Conservation (phyloP, 2,329 filamentous ascomycete genomes). For the Fusarium setosum region DNA sequence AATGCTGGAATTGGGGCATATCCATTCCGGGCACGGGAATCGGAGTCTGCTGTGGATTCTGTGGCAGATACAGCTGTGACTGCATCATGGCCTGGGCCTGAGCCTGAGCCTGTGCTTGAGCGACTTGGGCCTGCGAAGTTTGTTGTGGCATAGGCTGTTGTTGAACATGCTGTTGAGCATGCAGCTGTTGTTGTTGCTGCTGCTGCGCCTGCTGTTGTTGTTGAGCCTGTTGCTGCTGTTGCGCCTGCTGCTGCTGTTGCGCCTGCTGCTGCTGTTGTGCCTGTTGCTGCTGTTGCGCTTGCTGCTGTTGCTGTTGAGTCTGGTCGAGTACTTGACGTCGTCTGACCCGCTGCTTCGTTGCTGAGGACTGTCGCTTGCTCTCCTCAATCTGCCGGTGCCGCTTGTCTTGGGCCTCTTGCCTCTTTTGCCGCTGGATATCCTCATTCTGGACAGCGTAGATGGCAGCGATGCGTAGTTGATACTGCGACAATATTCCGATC, state of each 20-base stretch:
- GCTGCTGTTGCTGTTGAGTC: slow-evolving; percentile 41
- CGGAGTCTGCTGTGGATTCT: slow-evolving; percentile 38
- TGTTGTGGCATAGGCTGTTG: slow-evolving; percentile 41
- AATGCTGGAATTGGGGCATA: slow-evolving; percentile 45
- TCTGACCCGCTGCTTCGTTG: slow-evolving; percentile 40
- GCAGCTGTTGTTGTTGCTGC: slow-evolving; percentile 34
- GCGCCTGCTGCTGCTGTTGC: slow-evolving; percentile 36
- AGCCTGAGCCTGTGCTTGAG: slow-evolving; percentile 37
- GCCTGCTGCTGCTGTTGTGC: slow-evolving; percentile 37
- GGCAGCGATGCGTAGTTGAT: slow-evolving; percentile 56
- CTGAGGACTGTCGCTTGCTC: slow-evolving; percentile 39
- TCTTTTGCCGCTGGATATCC: slow-evolving; percentile 53
- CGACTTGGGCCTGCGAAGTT: slow-evolving; percentile 38
- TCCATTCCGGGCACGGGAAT: slow-evolving; percentile 44
- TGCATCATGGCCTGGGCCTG: slow-evolving; percentile 43
- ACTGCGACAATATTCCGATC: slow-evolving; percentile 51
- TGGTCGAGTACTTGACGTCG: slow-evolving; percentile 41
- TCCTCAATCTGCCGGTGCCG: slow-evolving; percentile 53
- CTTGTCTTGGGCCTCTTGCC: slow-evolving; percentile 52
- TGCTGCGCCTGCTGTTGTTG: slow-evolving; percentile 42
- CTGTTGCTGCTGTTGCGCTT: slow-evolving; percentile 32
- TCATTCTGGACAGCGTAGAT: slow-evolving; percentile 59
- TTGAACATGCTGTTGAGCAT: slow-evolving; percentile 37
- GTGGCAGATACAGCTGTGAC: slow-evolving; percentile 43
- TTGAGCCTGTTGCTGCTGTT: slow-evolving; percentile 40